These are phyloP conservation scores for Rhytidiadelphus loreus DNA, from an alignment of 225 moss, liverwort and hornwort species.

Conservation along the genomic window DNA sequence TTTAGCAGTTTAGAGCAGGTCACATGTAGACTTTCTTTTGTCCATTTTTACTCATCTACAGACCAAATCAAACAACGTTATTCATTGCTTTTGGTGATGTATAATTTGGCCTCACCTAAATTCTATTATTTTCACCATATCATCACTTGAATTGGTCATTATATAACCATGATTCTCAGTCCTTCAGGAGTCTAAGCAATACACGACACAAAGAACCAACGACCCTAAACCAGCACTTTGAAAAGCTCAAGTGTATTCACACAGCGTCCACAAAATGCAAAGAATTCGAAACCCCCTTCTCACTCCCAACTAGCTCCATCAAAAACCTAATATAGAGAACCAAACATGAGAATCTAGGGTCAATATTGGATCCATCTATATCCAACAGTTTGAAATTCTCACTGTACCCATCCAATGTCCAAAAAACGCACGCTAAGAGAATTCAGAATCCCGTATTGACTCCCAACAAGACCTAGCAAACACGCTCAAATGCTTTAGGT, in stretches of 20 bases:
- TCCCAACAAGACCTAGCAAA: neutral
- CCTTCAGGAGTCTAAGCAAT: neutral
- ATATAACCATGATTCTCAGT: neutral
- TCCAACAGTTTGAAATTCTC: neutral
- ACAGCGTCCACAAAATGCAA: neutral
- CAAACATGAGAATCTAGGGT: neutral
- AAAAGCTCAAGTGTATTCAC: neutral
- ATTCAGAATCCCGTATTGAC: neutral
- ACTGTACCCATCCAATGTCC: neutral
- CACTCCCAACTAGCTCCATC: neutral
- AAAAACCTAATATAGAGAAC: neutral
- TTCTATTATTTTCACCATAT: neutral
- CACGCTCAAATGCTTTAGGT: neutral
- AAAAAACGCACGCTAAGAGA: neutral
- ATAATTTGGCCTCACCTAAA: neutral
- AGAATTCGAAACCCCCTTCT: neutral
- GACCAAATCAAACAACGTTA: neutral
- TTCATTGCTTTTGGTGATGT: neutral
- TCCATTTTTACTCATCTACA: neutral
- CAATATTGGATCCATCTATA: neutral
- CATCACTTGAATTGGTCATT: neutral
- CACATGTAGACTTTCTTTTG: neutral
- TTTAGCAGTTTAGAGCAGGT: neutral
- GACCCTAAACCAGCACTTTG: neutral
- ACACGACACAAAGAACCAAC: neutral